Base-by-base conservation (phyloP, 2,329 filamentous ascomycete species). In the Penicillium sp. region DNA sequence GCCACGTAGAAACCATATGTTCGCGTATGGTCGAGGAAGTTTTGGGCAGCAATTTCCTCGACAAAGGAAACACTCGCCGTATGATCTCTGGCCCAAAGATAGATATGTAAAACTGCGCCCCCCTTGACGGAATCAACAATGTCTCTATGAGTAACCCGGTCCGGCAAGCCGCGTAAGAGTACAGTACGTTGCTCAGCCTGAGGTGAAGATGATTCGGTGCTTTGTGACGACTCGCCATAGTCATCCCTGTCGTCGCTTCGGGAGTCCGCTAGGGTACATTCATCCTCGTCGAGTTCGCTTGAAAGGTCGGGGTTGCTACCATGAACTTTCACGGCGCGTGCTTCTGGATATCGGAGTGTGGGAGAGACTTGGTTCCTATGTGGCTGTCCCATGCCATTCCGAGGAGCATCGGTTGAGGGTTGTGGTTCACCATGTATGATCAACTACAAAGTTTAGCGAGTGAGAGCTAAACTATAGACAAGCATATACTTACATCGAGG, bases 41-140 rank as follows among this genome's bases (percentile, higher is more conserved):
- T 83, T 30, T 79, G 76, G n/a, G 89, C 89, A 61, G 87, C 84
- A 21, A 82, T 79, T 38, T 85, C 85, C 55, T 88, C 82, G 7
- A 91, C 80, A 71, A 95, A 95, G 0, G 91, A 91, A 2, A 95
- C 82, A 47, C 83, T 85, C 4, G 87, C 90, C 49, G 79, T 80
- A 35, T 84, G 84, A 56, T 92, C 88, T 47, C 84, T 76, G 8
- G 69, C 71, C 35, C 87, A 85, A 52, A 93, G 68, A 67, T 85
- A 89, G 46, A 94, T 79, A 65, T 92, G 90, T 11, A 93, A 75
- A 11, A 96, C 69, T 65, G 85, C 82, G 1, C 91, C 92, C 26
- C 92, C 91, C 61, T 89, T 87, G 56, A 95, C 78, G 11, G 84
- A 83, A 23, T 83, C 81, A 3, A 85, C 83, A 62, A 95, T 78